These are phyloP conservation scores for Malassezia slooffiae DNA, from an alignment of 1,284 basidiomycete species.

Conservation along the genomic window DNA sequence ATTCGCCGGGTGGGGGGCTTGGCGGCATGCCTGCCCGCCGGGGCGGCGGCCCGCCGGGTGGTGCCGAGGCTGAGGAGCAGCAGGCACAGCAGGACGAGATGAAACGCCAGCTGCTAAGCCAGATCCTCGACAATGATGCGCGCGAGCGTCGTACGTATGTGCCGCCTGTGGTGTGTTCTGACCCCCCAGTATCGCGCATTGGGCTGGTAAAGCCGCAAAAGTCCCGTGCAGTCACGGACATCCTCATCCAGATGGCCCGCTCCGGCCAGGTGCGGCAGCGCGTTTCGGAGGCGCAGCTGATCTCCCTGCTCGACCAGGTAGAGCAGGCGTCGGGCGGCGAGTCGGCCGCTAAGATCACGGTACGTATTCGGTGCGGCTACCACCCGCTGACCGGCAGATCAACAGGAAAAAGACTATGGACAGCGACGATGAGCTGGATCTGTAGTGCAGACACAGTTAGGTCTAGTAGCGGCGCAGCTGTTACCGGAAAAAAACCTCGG, in stretches of 20 bases:
- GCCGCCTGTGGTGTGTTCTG: not conserved
- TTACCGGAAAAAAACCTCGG: too few relatives aligned
- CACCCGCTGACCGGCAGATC: not conserved
- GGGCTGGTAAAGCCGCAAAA: constrained; percentile 79
- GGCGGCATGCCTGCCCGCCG: not conserved
- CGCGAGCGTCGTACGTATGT: constrained; percentile 70
- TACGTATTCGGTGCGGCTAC: constrained; percentile 16
- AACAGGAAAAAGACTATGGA: constrained; percentile 12
- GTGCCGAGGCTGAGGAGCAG: constrained; percentile 46
- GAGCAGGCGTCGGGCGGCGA: constrained; percentile 31
- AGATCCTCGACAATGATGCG: constrained; percentile 73
- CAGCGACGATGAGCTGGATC: constrained; percentile 13
- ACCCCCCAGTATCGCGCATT: constrained; percentile 66
- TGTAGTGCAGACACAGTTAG: too few relatives aligned
- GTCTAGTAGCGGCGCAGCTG: too few relatives aligned
- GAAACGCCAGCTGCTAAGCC: constrained; percentile 64
- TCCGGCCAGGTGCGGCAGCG: constrained; percentile 75
- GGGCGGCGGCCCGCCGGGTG: constrained; percentile 31
- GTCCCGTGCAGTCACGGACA: constrained; percentile 71
- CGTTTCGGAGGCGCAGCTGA: constrained; percentile 77
- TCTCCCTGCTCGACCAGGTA: constrained; percentile 84
- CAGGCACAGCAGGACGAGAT: constrained; percentile 47
- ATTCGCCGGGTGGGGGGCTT: constrained; percentile 1
- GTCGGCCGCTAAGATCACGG: constrained; percentile 35
- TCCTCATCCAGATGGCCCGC: constrained; percentile 81